Evolutionary conservation across 1,284 basidiomycete species (phyloP).

Genomic region (Apiotrichum akiyoshidainum): DNA sequence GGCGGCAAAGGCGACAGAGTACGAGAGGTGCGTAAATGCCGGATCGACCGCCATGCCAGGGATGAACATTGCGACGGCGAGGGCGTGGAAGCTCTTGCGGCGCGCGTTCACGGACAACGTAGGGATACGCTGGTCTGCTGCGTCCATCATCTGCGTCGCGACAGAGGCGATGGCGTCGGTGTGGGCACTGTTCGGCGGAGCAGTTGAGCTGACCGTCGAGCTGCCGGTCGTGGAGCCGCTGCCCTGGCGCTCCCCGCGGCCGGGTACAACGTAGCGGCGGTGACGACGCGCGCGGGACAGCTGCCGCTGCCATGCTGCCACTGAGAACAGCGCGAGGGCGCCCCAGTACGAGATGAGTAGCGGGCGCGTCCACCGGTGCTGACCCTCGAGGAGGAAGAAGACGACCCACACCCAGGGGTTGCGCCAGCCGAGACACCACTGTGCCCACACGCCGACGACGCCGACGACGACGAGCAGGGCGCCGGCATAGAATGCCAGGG

Average conservation of each 20-base stretch:
- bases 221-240: neutral
- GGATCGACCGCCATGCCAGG: conserved; percentile 91
- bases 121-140: conserved; percentile 82
- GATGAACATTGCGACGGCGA: conserved; percentile 93
- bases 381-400: conserved; percentile 70
- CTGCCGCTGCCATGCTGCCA: conserved; percentile 90
- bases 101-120: conserved; percentile 88
- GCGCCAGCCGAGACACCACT: conserved; percentile 78
- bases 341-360: conserved; percentile 83
- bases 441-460: conserved; percentile 86
- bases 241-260: neutral
- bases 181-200: too few species aligned
- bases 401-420: conserved; percentile 88
- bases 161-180: conserved; percentile 17
- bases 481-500: conserved; percentile 79
- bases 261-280: conserved; percentile 36
- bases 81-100: conserved; percentile 93
- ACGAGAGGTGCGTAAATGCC: conserved; percentile 90
- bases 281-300: conserved; percentile 70
- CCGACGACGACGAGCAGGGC: conserved; percentile 73
- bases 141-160: conserved; percentile 78
- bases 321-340: conserved; percentile 70
- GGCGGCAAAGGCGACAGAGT: conserved; percentile 85
- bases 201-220: neutral
- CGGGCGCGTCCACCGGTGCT: conserved; percentile 75